Percentiles rank a stretch among this genome's conserved stretches.
Conservation (phyloP, 2,329 filamentous ascomycete species). For the Herpomyces periplanetae region DNA sequence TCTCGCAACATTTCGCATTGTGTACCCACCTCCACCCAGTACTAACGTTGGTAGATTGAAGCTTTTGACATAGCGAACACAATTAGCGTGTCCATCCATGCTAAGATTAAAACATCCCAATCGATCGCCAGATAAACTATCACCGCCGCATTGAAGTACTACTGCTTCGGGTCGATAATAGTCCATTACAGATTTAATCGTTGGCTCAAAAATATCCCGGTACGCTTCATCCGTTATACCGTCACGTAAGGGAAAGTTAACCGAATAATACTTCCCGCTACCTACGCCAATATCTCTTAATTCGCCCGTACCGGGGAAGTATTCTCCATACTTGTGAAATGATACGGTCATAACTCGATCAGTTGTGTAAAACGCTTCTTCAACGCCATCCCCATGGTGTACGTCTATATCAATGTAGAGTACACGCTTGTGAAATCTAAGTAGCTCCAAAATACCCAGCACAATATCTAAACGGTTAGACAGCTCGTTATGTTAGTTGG, state of each 20-base stretch:
- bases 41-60: conserved; percentile 46
- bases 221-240: conserved; percentile 77
- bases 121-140: conserved; percentile 67
- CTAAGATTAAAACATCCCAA: conserved; percentile 88
- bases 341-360: conserved; percentile 70
- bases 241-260: conserved; percentile 65
- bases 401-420: conserved; percentile 85
- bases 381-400: conserved; percentile 61
- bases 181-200: conserved; percentile 37
- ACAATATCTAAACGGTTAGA: conserved; percentile 27
- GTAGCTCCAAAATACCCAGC: conserved; percentile 50
- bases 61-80: conserved; percentile 53
- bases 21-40: conserved; percentile 81
- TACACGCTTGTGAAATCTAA: conserved; percentile 43
- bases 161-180: conserved; percentile 66
- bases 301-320: conserved; percentile 69
- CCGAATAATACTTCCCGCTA: conserved; percentile 46
- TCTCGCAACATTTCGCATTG: conserved; percentile 29
- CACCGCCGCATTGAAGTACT: conserved; percentile 74
- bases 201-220: conserved; percentile 36
- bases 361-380: conserved; percentile 61
- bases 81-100: conserved; percentile 67
- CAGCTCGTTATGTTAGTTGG: neutral
- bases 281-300: conserved; percentile 63
- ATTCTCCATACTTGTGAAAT: conserved; percentile 86